Percentiles rank a stretch among this genome's conserved stretches.
phyloP scores from a whole-genome alignment of 106 monocot genomes.

The Acanthochlamys bracteata region DNA sequence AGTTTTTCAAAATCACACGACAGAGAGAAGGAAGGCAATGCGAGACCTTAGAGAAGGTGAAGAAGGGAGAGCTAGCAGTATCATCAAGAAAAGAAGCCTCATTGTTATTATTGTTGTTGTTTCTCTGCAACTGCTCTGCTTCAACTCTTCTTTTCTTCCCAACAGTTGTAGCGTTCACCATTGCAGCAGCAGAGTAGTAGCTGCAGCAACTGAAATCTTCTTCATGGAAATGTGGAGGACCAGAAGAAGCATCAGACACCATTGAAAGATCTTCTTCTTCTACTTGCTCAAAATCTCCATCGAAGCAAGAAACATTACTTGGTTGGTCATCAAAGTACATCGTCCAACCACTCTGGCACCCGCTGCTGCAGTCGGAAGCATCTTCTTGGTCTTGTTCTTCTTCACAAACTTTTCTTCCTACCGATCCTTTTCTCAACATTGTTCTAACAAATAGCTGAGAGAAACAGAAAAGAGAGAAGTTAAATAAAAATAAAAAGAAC shows the following conservation, averaged over 20 bases:
- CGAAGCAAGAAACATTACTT: constrained; percentile 7
- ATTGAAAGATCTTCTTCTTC: constrained; percentile 76
- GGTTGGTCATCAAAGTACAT: constrained; percentile 48
- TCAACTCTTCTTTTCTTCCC: constrained; percentile 43
- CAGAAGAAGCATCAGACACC: constrained; percentile 97
- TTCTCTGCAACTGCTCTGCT: background rate
- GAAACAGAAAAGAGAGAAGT: background rate
- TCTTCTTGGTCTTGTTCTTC: constrained; percentile 12
- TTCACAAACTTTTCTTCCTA: background rate
- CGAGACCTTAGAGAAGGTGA: constrained; percentile 36
- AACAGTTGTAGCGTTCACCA: constrained; percentile 5
- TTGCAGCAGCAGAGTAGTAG: constrained; percentile 9
- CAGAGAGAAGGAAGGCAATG: background rate
- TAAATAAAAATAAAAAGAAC: background rate
- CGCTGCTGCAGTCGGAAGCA: constrained; percentile 69
- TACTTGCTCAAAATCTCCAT: constrained; percentile 12
- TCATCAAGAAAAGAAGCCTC: constrained; percentile 43
- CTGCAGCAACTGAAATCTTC: constrained; percentile 12
- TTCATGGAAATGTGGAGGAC: constrained; percentile 54
- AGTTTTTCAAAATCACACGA: background rate
- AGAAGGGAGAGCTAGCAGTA: constrained; percentile 76
- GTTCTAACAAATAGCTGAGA: background rate
- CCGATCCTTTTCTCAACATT: no score
- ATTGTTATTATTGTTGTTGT: background rate
- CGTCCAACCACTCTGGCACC: constrained; percentile 93